Percentiles rank a stretch among this genome's conserved stretches.
Evolutionary conservation across 2,329 filamentous ascomycete species (phyloP).

Genomic region (Colletotrichum caudatum): DNA sequence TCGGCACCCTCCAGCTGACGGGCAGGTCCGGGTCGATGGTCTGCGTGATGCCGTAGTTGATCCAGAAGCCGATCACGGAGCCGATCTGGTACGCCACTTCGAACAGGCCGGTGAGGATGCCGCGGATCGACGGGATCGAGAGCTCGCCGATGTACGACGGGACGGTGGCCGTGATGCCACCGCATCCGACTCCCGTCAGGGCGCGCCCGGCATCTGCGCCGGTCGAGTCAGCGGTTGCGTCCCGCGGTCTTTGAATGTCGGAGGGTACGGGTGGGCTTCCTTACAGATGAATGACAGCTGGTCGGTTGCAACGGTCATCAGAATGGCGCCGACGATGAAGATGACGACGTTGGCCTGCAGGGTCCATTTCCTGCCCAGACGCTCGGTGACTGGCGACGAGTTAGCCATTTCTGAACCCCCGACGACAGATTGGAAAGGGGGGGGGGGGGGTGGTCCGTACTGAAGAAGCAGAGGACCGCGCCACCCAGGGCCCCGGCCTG

Average conservation of each 20-base stretch:
- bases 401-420: conserved; percentile 23
- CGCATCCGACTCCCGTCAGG: conserved; percentile 68
- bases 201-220: conserved; percentile 61
- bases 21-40: conserved; percentile 50
- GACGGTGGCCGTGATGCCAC: conserved; percentile 64
- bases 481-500: conserved; percentile 66
- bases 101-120: conserved; percentile 66
- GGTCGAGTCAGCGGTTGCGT: not conserved
- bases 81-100: conserved; percentile 67
- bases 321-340: conserved; percentile 58
- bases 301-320: conserved; percentile 56
- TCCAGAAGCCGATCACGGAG: conserved; percentile 64
- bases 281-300: conserved; percentile 58
- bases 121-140: conserved; percentile 68
- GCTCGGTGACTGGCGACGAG: conserved; percentile 53
- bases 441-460: conserved; percentile 41
- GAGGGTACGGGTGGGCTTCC: too few relatives aligned
- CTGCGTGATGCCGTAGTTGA: conserved; percentile 58
- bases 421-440: not conserved
- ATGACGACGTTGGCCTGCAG: conserved; percentile 59
- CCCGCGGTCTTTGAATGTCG: too few relatives aligned
- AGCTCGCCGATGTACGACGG: conserved; percentile 74
- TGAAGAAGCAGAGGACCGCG: conserved; percentile 59
- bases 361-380: conserved; percentile 63
- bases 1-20: conserved; percentile 61